A percentile compares a stretch with the other conserved stretches of the same genome.
Conservation (phyloP, 805 yeast genomes). For the Pichia kluyveri region DNA sequence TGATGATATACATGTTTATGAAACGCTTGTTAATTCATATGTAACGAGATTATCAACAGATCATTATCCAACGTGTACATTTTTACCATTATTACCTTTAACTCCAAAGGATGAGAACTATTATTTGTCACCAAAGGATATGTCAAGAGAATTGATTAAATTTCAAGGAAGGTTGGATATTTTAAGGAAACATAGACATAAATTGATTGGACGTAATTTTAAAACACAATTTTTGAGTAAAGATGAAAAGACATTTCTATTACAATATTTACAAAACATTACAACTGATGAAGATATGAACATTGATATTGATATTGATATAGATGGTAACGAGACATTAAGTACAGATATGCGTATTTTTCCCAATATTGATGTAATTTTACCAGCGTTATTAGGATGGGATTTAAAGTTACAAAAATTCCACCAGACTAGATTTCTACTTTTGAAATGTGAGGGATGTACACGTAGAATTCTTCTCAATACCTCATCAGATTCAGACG, state of each 20-base stretch:
- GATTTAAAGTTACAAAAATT: slow-evolving; percentile 22
- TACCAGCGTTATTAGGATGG: slow-evolving; percentile 29
- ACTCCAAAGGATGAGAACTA: slow-evolving; percentile 17
- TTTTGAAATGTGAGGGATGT: slow-evolving; percentile 27
- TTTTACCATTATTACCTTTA: slow-evolving; percentile 10
- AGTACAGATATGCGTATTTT: background rate
- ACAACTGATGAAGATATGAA: slow-evolving; percentile 1
- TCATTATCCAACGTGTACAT: slow-evolving; percentile 21
- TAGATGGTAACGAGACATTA: background rate
- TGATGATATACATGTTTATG: slow-evolving; percentile 13
- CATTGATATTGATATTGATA: slow-evolving; percentile 5
- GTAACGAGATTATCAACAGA: slow-evolving; percentile 17
- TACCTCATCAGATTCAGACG: background rate
- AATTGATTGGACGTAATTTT: slow-evolving; percentile 10
- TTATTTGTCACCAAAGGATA: slow-evolving; percentile 19
- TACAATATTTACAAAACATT: slow-evolving; percentile 1
- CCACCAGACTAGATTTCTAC: slow-evolving; percentile 17
- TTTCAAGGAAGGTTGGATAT: slow-evolving; percentile 12
- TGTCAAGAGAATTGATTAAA: slow-evolving; percentile 15
- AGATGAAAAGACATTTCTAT: slow-evolving; percentile 2
- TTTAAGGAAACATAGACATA: slow-evolving; percentile 10
- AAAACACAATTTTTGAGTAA: background rate
- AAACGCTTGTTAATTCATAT: slow-evolving; percentile 20
- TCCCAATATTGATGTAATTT: slow-evolving; percentile 1
- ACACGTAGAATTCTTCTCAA: slow-evolving; percentile 26